phyloP scores from a whole-genome alignment of 2,329 filamentous ascomycete species.

The Fusarium sp. region DNA sequence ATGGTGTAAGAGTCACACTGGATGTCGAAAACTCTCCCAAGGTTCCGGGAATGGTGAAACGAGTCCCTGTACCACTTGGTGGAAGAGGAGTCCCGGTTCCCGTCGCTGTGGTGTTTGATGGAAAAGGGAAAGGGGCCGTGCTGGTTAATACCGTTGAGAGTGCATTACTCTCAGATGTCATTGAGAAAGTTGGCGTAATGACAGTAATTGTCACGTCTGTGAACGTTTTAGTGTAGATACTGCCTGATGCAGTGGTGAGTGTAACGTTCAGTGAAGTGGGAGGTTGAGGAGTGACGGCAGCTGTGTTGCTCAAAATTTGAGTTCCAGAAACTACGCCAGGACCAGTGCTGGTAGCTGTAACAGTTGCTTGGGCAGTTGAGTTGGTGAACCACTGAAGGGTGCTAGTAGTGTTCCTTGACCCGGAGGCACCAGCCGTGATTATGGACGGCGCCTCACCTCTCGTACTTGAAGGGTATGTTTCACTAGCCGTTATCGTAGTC shows the following conservation, averaged over 20 bases:
- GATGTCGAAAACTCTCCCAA: neutral
- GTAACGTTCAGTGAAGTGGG: constrained; percentile 21
- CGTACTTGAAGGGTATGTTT: constrained; percentile 3
- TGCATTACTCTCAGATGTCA: constrained; percentile 8
- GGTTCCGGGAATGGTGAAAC: constrained; percentile 3
- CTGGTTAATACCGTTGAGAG: neutral
- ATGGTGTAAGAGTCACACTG: neutral
- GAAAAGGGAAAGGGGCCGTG: constrained; percentile 26
- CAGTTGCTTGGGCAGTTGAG: constrained; percentile 4
- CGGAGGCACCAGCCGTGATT: constrained; percentile 5
- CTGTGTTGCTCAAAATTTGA: neutral
- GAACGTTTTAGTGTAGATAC: neutral
- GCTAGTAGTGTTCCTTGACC: constrained; percentile 12
- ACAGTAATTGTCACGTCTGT: constrained; percentile 11
- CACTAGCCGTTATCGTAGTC: constrained; percentile 10
- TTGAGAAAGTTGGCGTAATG: constrained; percentile 11
- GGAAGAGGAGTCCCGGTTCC: constrained; percentile 14
- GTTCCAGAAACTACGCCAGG: constrained; percentile 6
- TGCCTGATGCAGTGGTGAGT: constrained; percentile 3
- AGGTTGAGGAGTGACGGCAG: constrained; percentile 5
- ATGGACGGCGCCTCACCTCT: constrained; percentile 1
- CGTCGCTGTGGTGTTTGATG: constrained; percentile 32
- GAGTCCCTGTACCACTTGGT: constrained; percentile 9
- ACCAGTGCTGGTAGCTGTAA: constrained; percentile 1
- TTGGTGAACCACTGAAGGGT: constrained; percentile 8